Evolutionary conservation across 768 basidiomycete species (phyloP), one percentile per base, ranked within the genome.

Genomic region (Hericium rajendrae): DNA sequence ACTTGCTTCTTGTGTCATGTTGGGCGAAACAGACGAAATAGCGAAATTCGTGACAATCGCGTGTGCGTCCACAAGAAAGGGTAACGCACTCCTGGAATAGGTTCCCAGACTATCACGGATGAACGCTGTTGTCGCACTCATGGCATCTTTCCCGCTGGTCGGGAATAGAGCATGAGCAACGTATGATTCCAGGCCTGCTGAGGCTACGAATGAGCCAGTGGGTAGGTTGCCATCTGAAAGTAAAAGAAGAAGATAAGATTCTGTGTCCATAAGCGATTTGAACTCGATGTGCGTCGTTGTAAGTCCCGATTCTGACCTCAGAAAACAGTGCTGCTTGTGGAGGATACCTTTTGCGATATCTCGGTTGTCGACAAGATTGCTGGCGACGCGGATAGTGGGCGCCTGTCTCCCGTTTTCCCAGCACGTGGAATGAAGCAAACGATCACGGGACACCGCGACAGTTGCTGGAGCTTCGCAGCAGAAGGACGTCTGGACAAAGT

Each of bases 191-290:
- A 98, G 79, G 1, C 95, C 95, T 2, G 91, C 82, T 1, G 94
- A 97, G 0, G 94, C 91, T 58, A 97, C 91, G 69, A 99, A 99
- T 1, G 95, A 88, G 38, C 97, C 97, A 0, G 95, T 98, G 2
- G 97, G 97, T 3, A 99, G 83, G 70, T 95, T 97, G 60, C 91
- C 89, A 73, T 95, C 93, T 0, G 90, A 80, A 46, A 95, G 79
- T 38, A 94, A 77, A 40, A 94, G 80, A 16, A 92, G 75, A 32
- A 92, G 71, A 69, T 88, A 90, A 0, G 79, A 74, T 66, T 88
- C 85, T 57, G 43, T 46, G 43, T 46, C 43, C 43, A 46, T 46
- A 10, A 32, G 32, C 6, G 32, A 6, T 2, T 32, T 10, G 32
- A 10, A 32, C 32, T 32, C 8, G 32, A 10, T 10, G 32, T 32